These are phyloP conservation scores for Arctostaphylos glauca DNA, from an alignment of 148 eudicot genomes.

Conservation along the genomic window DNA sequence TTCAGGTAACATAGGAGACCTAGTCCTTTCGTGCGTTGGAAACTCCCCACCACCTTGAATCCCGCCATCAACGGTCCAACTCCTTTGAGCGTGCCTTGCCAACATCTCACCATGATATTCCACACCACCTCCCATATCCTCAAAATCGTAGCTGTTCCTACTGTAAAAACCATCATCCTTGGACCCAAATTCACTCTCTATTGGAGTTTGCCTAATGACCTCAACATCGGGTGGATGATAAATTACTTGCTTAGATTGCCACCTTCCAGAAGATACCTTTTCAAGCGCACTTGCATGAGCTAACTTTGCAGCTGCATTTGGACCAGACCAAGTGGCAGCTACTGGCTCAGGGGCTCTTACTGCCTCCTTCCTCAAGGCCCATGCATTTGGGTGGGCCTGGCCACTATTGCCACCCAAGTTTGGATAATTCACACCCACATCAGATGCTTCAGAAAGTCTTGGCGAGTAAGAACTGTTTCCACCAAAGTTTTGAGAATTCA, in stretches of 20 bases:
- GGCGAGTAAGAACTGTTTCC: constrained; percentile 30
- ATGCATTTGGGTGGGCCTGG: constrained; percentile 54
- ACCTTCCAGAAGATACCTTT: constrained; percentile 86
- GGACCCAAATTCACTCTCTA: constrained; percentile 30
- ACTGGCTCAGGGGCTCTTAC: constrained; percentile 33
- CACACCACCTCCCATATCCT: constrained; percentile 27
- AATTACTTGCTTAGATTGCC: constrained; percentile 64
- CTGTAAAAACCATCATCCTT: constrained; percentile 31
- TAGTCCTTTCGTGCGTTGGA: constrained; percentile 40
- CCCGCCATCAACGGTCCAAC: constrained; percentile 40
- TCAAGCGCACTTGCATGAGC: constrained; percentile 95
- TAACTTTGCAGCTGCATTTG: constrained; percentile 60
- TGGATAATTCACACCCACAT: constrained; percentile 29
- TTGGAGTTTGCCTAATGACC: constrained; percentile 47
- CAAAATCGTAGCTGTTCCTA: constrained; percentile 13
- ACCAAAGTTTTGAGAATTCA: constrained; percentile 22
- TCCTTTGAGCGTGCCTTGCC: constrained; percentile 48
- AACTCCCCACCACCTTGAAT: constrained; percentile 37
- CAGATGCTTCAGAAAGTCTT: constrained; percentile 33
- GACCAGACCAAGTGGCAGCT: constrained; percentile 43
- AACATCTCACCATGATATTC: constrained; percentile 36
- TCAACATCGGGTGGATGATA: constrained; percentile 57
- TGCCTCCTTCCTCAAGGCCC: constrained; percentile 68
- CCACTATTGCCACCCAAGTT: constrained; percentile 27
- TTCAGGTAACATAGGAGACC: constrained; percentile 32